Evolutionary conservation across 441 rosid species (phyloP).

Genomic region (Brassica hybrid): DNA sequence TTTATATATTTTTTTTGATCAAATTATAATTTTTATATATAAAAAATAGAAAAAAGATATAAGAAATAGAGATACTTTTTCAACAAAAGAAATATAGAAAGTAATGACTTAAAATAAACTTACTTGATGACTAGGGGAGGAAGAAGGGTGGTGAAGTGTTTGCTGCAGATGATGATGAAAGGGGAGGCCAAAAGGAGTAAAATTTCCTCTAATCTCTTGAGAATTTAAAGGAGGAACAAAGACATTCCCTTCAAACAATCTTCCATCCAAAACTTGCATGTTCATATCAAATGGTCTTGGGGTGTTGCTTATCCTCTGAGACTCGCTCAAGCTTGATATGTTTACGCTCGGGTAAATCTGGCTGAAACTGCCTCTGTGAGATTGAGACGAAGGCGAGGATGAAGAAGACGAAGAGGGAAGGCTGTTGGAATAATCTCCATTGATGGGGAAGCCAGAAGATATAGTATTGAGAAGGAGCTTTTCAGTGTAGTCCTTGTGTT

Average conservation of each 20-base stretch:
- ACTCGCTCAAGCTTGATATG: slow-evolving; percentile 58
- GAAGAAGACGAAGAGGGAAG: slow-evolving; percentile 40
- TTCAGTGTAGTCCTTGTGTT: slow-evolving; percentile 56
- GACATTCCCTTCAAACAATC: slow-evolving; percentile 50
- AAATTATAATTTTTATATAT: no score
- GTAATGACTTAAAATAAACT: slow-evolving; percentile 47
- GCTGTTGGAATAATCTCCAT: slow-evolving; percentile 33
- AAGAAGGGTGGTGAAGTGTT: slow-evolving; percentile 49
- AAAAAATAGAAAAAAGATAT: not conserved
- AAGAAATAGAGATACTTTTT: no score
- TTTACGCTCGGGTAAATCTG: slow-evolving; percentile 83
- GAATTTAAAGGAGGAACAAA: slow-evolving; percentile 34
- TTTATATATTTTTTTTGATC: no score
- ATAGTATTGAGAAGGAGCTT: slow-evolving; percentile 71
- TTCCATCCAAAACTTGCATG: slow-evolving; percentile 67
- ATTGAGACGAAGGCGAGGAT: slow-evolving; percentile 33
- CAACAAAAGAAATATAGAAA: no score
- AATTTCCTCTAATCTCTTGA: slow-evolving; percentile 47
- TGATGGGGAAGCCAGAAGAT: slow-evolving; percentile 65
- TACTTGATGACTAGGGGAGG: slow-evolving; percentile 57
- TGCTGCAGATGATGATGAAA: slow-evolving; percentile 50
- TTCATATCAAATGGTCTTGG: slow-evolving; percentile 63
- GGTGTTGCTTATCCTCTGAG: slow-evolving; percentile 38
- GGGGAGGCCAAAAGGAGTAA: slow-evolving; percentile 46
- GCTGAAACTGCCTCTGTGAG: slow-evolving; percentile 59